Percentiles rank a stretch among this genome's conserved stretches.
Evolutionary conservation across 2,329 filamentous ascomycete genomes (phyloP).

Genomic region (Chalaropsis thielavioides): DNA sequence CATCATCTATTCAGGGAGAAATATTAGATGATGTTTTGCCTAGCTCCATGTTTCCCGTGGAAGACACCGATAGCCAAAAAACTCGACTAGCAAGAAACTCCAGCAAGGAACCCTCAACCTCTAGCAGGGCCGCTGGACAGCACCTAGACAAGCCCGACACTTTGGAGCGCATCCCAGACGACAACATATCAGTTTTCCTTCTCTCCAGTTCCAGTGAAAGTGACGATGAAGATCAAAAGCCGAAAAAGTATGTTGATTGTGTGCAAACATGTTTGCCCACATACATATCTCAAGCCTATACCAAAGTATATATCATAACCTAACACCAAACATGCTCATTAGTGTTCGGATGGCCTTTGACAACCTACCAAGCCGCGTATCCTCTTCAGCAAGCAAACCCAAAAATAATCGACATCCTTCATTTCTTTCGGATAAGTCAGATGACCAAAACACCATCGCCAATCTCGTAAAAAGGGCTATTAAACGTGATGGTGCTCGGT

Average conservation of each 20-base stretch:
- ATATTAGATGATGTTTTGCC: conserved; percentile 13
- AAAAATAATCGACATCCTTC: neutral
- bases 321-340: neutral
- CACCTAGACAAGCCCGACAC: neutral
- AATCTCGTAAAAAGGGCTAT: neutral
- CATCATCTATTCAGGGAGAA: conserved; percentile 9
- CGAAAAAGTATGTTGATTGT: neutral
- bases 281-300: no score
- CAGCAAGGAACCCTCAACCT: neutral
- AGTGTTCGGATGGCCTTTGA: neutral
- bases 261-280: neutral
- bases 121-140: neutral
- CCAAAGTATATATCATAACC: neutral
- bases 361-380: neutral
- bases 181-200: neutral
- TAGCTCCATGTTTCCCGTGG: conserved; percentile 11
- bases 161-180: neutral
- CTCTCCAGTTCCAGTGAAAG: neutral
- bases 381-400: neutral
- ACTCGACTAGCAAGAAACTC: conserved; percentile 3
- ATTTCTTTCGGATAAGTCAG: neutral
- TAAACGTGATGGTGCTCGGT: neutral
- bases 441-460: neutral
- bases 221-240: neutral
- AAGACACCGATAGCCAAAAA: conserved; percentile 15